phyloP scores from a whole-genome alignment of 1,284 basidiomycete genomes.

The Marasmius fiardii region DNA sequence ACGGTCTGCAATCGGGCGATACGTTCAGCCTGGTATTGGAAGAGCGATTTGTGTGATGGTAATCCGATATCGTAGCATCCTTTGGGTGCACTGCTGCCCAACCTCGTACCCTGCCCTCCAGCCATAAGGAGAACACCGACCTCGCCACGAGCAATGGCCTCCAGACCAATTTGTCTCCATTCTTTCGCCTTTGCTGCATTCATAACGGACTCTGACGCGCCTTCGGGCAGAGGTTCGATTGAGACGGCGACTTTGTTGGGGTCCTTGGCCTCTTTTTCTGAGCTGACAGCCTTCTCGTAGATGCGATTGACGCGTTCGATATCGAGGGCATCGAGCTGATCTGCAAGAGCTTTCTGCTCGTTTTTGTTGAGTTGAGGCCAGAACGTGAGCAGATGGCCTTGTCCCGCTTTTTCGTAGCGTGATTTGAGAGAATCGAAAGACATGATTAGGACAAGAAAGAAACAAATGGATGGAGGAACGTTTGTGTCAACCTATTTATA shows the following conservation, averaged over 20 bases:
- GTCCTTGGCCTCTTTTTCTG: constrained; percentile 54
- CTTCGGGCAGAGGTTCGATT: constrained; percentile 79
- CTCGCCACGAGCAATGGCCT: constrained; percentile 77
- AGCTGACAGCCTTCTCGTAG: constrained; percentile 73
- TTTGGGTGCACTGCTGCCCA: constrained; percentile 92
- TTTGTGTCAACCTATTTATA: not conserved
- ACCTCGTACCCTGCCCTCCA: constrained; percentile 94
- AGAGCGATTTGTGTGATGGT: constrained; percentile 90
- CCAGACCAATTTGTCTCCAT: constrained; percentile 76
- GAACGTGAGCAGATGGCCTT: constrained; percentile 88
- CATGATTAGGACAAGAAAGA: constrained; percentile 32
- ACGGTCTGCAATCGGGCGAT: constrained; percentile 82
- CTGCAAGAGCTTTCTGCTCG: constrained; percentile 64
- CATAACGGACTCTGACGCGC: constrained; percentile 64
- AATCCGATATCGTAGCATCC: constrained; percentile 98
- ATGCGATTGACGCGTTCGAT: constrained; percentile 90
- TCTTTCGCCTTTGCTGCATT: constrained; percentile 54
- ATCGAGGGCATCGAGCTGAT: constrained; percentile 82
- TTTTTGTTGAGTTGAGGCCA: constrained; percentile 70
- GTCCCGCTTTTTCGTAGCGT: constrained; percentile 77
- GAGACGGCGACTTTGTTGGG: constrained; percentile 42
- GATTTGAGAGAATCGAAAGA: constrained; percentile 46
- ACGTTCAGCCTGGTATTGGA: constrained; percentile 96
- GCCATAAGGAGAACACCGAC: constrained; percentile 97
- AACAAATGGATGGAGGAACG: not conserved